phyloP scores from a whole-genome alignment of 2,329 filamentous ascomycete species.

The Raffaelea albimanens region DNA sequence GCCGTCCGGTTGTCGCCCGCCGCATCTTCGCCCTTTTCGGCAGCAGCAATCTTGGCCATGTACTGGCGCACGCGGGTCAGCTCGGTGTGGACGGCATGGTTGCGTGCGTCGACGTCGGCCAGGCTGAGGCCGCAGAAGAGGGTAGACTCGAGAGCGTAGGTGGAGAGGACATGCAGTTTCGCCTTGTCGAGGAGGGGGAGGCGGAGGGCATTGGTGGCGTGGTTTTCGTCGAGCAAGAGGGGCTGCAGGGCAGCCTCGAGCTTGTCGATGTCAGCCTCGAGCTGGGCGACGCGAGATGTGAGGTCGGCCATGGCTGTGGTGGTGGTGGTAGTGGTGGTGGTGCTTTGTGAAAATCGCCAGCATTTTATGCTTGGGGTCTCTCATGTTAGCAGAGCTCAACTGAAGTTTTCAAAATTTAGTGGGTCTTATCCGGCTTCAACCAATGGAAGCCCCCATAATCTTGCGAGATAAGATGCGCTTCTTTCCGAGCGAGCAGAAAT shows the following conservation, averaged over 20 bases:
- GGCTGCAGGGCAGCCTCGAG: slow-evolving; percentile 67
- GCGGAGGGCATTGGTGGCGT: slow-evolving; percentile 58
- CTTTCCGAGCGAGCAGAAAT: not conserved
- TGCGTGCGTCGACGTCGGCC: slow-evolving; percentile 69
- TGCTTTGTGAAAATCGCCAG: not conserved
- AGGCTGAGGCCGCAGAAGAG: slow-evolving; percentile 76
- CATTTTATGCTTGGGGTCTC: too few species aligned
- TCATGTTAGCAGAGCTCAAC: too few species aligned
- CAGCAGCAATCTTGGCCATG: slow-evolving; percentile 79
- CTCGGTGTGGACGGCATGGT: slow-evolving; percentile 78
- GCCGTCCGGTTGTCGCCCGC: slow-evolving; percentile 25
- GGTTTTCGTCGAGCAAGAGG: slow-evolving; percentile 39
- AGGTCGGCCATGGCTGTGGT: slow-evolving; percentile 35
- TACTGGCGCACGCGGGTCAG: slow-evolving; percentile 82
- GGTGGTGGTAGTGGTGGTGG: too few species aligned
- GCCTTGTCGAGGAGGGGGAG: slow-evolving; percentile 90
- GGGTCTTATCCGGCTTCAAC: not conserved
- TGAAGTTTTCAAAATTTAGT: too few species aligned
- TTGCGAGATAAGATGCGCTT: not conserved
- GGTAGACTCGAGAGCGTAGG: slow-evolving; percentile 84
- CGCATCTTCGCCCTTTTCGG: slow-evolving; percentile 46
- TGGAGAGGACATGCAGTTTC: slow-evolving; percentile 80
- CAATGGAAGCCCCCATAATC: not conserved
- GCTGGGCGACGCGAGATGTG: slow-evolving; percentile 57
- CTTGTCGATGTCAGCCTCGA: slow-evolving; percentile 70